Base-by-base conservation (phyloP, 495 filamentous ascomycete species). In the Venustampulla echinocandica region DNA sequence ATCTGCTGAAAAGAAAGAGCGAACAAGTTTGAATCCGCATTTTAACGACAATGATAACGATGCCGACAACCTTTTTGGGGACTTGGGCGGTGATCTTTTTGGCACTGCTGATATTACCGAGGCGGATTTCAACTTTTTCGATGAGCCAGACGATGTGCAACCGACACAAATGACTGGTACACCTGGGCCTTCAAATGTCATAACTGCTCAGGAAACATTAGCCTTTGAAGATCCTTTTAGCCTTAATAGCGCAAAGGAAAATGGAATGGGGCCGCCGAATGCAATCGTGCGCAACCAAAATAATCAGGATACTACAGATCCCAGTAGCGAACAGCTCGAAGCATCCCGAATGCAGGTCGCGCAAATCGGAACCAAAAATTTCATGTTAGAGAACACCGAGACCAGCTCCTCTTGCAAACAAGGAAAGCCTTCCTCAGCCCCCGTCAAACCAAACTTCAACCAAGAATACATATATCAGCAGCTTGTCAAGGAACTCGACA, bases 121-220 rank as follows among this genome's bases (percentile, higher is more conserved):
- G 47, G 82, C 80, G 2, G 89, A 95, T 59, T 95, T 95, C 63
- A 90, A 77, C 62, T 95, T 93, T 58, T 95, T 95, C 47, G 87
- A 94, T 46, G 52, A 50, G 34, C 58, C 58, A 17, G 52, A 58
- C 40, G 22, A 33, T 27, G 36, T 47, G 5, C 18, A 44, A 10
- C 15, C 32, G 17, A 42, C 14, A 5, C n/a, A 10, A 38, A 36
- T 28, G 21, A 5, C 20, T 4, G 6, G 11, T 2, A 11, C n/a
- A n/a, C 19, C 30, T 3, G 43, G 7, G 15, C 11, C 20, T 22
- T 3, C 44, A 13, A 37, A 22, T 21, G 13, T 11, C 11, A 9
- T 11, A 14, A 10, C 18, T 9, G 21, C 15, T 35, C 37, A 23
- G 10, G 38, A 42, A 22, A 15, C 10, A 4, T 4, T 23, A 3